phyloP scores from a whole-genome alignment of 2,329 filamentous ascomycete species.

The Aspergillus fumigatiaffinis region DNA sequence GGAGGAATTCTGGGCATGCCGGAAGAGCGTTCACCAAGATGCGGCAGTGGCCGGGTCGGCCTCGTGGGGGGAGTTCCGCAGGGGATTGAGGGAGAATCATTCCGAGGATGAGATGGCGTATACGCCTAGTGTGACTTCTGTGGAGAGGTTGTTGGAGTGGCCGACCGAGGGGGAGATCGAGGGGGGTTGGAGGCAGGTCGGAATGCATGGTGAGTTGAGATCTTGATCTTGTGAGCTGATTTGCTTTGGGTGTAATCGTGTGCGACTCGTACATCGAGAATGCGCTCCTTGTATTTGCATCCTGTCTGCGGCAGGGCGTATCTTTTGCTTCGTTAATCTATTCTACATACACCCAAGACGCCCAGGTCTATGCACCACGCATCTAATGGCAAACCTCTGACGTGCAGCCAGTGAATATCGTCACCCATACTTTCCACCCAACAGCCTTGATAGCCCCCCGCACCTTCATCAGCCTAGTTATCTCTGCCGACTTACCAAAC shows the following conservation, averaged over 20 bases:
- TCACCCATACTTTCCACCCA: slow-evolving; percentile 36
- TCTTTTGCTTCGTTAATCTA: too few species aligned
- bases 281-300: too few species aligned
- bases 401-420: slow-evolving; percentile 26
- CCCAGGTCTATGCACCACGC: too few species aligned
- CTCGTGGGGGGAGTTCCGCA: slow-evolving; percentile 36
- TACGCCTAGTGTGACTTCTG: slow-evolving; percentile 33
- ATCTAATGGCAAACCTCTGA: too few species aligned
- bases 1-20: slow-evolving; percentile 39
- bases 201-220: slow-evolving; percentile 23
- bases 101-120: slow-evolving; percentile 40
- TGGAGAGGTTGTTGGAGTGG: slow-evolving; percentile 31
- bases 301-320: too few species aligned
- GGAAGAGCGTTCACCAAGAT: slow-evolving; percentile 36
- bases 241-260: too few species aligned
- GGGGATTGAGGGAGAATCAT: slow-evolving; percentile 35
- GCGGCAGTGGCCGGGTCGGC: slow-evolving; percentile 29
- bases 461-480: slow-evolving; percentile 29
- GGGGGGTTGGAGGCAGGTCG: slow-evolving; percentile 19
- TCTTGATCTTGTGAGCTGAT: too few species aligned
- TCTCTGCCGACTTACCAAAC: slow-evolving; percentile 23
- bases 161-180: slow-evolving; percentile 10
- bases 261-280: too few species aligned
- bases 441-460: slow-evolving; percentile 28
- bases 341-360: too few species aligned